These are phyloP conservation scores for Acrodontium crateriforme DNA, from an alignment of 2,329 filamentous ascomycete species.

Conservation along the genomic window DNA sequence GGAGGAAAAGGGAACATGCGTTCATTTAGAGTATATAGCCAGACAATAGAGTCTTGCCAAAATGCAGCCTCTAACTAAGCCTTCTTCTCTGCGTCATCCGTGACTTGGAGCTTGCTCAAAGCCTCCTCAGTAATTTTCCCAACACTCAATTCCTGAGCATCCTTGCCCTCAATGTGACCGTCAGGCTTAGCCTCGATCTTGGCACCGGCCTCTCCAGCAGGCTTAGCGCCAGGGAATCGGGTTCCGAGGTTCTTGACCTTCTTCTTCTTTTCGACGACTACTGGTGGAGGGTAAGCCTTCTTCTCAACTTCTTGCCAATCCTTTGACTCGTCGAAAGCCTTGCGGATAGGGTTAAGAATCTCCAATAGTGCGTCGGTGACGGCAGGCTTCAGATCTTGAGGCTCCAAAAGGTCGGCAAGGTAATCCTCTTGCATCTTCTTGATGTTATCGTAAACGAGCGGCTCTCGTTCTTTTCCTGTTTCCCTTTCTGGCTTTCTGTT, in stretches of 20 bases:
- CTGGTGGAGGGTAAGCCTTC: conserved; percentile 66
- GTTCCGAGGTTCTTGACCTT: conserved; percentile 64
- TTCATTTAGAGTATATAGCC: too few species aligned
- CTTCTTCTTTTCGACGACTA: conserved; percentile 50
- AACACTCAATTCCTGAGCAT: conserved; percentile 28
- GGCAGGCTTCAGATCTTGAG: conserved; percentile 78
- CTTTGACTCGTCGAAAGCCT: conserved; percentile 51
- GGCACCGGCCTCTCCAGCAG: conserved; percentile 11
- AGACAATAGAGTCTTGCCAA: too few species aligned
- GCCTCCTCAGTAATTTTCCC: conserved; percentile 27
- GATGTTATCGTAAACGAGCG: conserved; percentile 67
- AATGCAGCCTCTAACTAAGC: too few species aligned
- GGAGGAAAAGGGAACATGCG: too few species aligned
- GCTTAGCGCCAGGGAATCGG: conserved; percentile 40
- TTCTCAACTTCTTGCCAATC: conserved; percentile 70
- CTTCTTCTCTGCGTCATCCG: too few species aligned
- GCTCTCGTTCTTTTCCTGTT: conserved; percentile 55
- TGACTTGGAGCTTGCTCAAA: conserved; percentile 26
- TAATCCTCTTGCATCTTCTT: conserved; percentile 69
- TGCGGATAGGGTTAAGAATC: conserved; percentile 65
- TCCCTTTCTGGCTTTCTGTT: too few species aligned
- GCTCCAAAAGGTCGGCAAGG: conserved; percentile 50
- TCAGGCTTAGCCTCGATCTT: conserved; percentile 32
- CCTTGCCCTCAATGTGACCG: conserved; percentile 30
- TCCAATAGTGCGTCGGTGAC: conserved; percentile 58